These are phyloP conservation scores for Abrus pulchellus DNA, from an alignment of 306 rosid genomes.

Conservation along the genomic window DNA sequence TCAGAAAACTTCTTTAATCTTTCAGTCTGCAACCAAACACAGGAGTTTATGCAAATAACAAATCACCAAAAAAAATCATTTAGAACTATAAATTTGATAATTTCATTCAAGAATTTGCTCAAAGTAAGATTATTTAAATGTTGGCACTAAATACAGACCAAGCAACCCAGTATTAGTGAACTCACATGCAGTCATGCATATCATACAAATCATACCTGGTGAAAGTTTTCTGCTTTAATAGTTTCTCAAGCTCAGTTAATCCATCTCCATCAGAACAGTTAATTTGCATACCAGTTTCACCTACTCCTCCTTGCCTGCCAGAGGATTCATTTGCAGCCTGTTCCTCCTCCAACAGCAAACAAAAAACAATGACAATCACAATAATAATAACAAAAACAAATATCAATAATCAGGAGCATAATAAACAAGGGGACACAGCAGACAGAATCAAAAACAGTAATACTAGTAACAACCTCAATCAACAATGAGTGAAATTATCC, in stretches of 20 bases:
- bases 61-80: background rate
- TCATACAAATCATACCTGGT: constrained; percentile 67
- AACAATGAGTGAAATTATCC: constrained; percentile 8
- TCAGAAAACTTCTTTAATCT: background rate
- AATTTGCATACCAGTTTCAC: constrained; percentile 51
- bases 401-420: background rate
- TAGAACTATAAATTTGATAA: background rate
- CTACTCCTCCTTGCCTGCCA: constrained; percentile 55
- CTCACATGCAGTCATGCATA: constrained; percentile 33
- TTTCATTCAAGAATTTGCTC: constrained; percentile 6
- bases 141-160: background rate
- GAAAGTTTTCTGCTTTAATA: constrained; percentile 83
- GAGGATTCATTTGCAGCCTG: constrained; percentile 54
- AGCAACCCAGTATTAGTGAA: constrained; percentile 14
- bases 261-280: constrained; percentile 55
- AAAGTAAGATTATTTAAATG: background rate
- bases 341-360: constrained; percentile 43
- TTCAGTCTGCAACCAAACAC: background rate
- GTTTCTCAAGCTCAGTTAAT: constrained; percentile 75
- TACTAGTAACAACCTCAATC: constrained; percentile 6
- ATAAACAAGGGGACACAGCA: background rate
- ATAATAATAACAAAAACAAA: background rate
- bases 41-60: constrained; percentile 36
- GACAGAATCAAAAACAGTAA: constrained; percentile 32
- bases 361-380: constrained; percentile 22